These are phyloP conservation scores for Neolentinus lepideus DNA, from an alignment of 1,284 basidiomycete species.

Conservation along the genomic window DNA sequence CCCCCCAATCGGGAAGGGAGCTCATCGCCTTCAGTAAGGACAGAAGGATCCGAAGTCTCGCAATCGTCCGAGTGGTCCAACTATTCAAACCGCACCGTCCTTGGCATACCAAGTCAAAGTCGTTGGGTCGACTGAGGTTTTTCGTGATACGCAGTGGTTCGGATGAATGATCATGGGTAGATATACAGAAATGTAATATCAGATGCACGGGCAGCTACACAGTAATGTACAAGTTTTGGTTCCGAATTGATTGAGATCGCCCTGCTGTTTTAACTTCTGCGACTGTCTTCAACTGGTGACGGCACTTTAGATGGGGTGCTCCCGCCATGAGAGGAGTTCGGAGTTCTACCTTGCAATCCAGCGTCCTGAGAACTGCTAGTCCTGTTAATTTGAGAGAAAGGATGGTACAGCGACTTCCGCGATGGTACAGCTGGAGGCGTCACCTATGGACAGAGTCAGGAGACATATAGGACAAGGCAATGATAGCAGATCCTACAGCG, in stretches of 20 bases:
- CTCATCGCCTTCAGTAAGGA: background rate
- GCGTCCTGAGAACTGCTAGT: slow-evolving; percentile 10
- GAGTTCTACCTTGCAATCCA: slow-evolving; percentile 35
- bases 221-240: background rate
- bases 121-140: slow-evolving; percentile 13
- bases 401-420: slow-evolving; percentile 23
- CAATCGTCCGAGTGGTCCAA: background rate
- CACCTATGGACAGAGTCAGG: slow-evolving; percentile 25
- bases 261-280: slow-evolving; percentile 17
- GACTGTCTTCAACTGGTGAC: slow-evolving; percentile 9
- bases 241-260: background rate
- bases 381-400: slow-evolving; percentile 14
- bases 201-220: background rate
- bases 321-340: slow-evolving; percentile 51
- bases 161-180: background rate
- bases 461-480: slow-evolving; percentile 1
- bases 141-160: background rate
- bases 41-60: background rate
- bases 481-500: slow-evolving; percentile 27
- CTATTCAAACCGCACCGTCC: background rate
- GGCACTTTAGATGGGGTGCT: slow-evolving; percentile 36
- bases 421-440: slow-evolving; percentile 31
- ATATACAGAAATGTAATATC: background rate
- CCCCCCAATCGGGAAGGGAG: background rate
- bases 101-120: slow-evolving; percentile 11